Evolutionary conservation across 116 monocot species (phyloP), one percentile per base, ranked within the genome.

Genomic region (Cymodocea nodosa): DNA sequence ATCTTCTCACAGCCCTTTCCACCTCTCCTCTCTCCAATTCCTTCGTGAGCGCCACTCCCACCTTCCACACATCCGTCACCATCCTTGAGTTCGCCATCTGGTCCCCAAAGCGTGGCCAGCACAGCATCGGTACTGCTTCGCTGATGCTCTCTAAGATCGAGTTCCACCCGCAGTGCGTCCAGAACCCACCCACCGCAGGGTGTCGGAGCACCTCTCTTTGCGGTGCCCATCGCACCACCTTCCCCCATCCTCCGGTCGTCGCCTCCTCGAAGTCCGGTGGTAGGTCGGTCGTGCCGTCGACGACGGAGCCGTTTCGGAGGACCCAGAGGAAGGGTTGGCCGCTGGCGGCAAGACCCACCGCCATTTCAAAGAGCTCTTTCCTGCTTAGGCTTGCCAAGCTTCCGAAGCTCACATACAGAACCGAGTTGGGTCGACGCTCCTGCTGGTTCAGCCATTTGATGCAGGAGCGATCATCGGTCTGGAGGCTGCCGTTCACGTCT

Each of bases 131-230:
- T 11, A 74, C 67, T 0, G 67, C 74, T 22, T 25, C 67, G 16
- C 67, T 61, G 0, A 74, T 30, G 35, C 74, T 67, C 51, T 74
- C 74, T 67, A 74, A 5, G 10, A 53, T 23, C 20, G 83, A 87
- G 65, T 87, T 87, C 87, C 87, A 87, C 0, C 87, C 83, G 65
- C 83, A 83, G 69, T 87, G 83, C 23, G 83, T 81, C 65, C 76
- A 63, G 35, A 75, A 75, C 39, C 63, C 68, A 22, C 75, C 75
- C 9, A 75, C 69, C 0, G 74, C 35, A 22, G 39, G 61, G 63
- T 68, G 74, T 8, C 22, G n/a, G 4, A 74, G 52, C 14, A 74
- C 74, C 52, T 59, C 52, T 20, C n/a, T 7, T 51, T 74, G 74
- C 15, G 52, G 59, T 15, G 74, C 67, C 74, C 74, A 74, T 15